Evolutionary conservation across 2,329 filamentous ascomycete genomes (phyloP).

Genomic region (Lachnellula arida): DNA sequence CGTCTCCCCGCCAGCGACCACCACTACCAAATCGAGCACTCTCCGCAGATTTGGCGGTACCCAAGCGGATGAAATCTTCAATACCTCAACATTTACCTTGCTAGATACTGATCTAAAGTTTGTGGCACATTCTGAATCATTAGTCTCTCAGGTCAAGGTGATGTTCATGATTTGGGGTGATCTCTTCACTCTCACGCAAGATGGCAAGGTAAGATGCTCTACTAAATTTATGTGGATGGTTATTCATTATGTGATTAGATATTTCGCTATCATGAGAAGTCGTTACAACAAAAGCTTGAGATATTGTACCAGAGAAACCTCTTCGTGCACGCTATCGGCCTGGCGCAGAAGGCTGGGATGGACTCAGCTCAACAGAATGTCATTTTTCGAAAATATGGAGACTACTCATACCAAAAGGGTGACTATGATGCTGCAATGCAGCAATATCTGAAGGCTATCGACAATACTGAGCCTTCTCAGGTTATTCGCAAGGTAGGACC

Average conservation of each 20-base stretch:
- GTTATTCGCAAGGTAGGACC: slow-evolving; percentile 76
- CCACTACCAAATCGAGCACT: slow-evolving; percentile 49
- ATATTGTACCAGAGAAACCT: slow-evolving; percentile 92
- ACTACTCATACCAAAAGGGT: slow-evolving; percentile 89
- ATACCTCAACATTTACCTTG: slow-evolving; percentile 81
- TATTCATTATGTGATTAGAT: slow-evolving; percentile 54
- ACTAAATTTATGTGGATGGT: slow-evolving; percentile 3
- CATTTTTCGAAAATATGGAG: slow-evolving; percentile 91
- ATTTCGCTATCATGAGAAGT: slow-evolving; percentile 84
- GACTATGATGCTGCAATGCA: slow-evolving; percentile 99
- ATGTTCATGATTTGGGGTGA: slow-evolving; percentile 88
- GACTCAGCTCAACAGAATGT: slow-evolving; percentile 77
- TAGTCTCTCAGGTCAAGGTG: slow-evolving; percentile 73
- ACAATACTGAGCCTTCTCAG: slow-evolving; percentile 92
- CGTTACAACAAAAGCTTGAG: slow-evolving; percentile 84
- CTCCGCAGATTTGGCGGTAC: slow-evolving; percentile 67
- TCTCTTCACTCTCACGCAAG: slow-evolving; percentile 81
- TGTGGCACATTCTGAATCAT: slow-evolving; percentile 80
- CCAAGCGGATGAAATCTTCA: slow-evolving; percentile 73
- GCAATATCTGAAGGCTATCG: slow-evolving; percentile 93
- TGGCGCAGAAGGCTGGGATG: slow-evolving; percentile 84
- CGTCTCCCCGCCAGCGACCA: slow-evolving; percentile 64
- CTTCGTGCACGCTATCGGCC: slow-evolving; percentile 84
- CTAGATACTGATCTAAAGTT: slow-evolving; percentile 90
- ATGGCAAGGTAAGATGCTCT: slow-evolving; percentile 70